phyloP scores from a whole-genome alignment of 1,139 yeast species.

The Yamadazyma diospyri region DNA sequence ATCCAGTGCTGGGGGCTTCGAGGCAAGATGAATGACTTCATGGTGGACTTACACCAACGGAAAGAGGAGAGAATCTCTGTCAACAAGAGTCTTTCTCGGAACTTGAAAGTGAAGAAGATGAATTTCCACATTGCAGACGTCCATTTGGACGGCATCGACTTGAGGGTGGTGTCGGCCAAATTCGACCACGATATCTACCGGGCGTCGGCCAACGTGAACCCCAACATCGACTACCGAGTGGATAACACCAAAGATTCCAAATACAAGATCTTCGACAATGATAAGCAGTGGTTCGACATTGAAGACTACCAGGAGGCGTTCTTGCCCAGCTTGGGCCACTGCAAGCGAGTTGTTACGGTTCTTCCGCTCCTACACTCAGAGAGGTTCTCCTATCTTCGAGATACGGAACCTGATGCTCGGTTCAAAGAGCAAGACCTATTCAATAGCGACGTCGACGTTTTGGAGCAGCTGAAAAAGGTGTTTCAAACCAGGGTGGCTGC shows the following conservation, averaged over 20 bases:
- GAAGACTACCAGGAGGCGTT: slow-evolving; percentile 43
- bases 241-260: slow-evolving; percentile 16
- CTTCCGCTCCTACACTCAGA: slow-evolving; percentile 36
- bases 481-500: slow-evolving; percentile 28
- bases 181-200: slow-evolving; percentile 30
- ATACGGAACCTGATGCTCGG: slow-evolving; percentile 24
- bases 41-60: slow-evolving; percentile 46
- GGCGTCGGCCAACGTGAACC: slow-evolving; percentile 3
- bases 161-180: slow-evolving; percentile 31
- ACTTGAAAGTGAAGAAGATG: slow-evolving; percentile 39
- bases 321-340: slow-evolving; percentile 23
- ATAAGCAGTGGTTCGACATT: slow-evolving; percentile 40
- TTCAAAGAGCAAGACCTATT: slow-evolving; percentile 14
- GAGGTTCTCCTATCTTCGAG: slow-evolving; percentile 37
- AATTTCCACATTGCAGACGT: slow-evolving; percentile 43
- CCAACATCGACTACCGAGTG: not conserved
- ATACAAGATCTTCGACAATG: slow-evolving; percentile 31
- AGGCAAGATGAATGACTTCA: slow-evolving; percentile 38
- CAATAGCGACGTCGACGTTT: slow-evolving; percentile 10
- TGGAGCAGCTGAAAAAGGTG: slow-evolving; percentile 19
- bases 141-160: slow-evolving; percentile 37
- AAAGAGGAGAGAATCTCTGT: slow-evolving; percentile 34
- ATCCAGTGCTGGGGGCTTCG: slow-evolving; percentile 39
- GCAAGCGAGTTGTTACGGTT: slow-evolving; percentile 22
- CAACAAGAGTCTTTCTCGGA: slow-evolving; percentile 29